These are phyloP conservation scores for Durio zibethinus DNA, from an alignment of 345 rosid genomes.

Conservation along the genomic window DNA sequence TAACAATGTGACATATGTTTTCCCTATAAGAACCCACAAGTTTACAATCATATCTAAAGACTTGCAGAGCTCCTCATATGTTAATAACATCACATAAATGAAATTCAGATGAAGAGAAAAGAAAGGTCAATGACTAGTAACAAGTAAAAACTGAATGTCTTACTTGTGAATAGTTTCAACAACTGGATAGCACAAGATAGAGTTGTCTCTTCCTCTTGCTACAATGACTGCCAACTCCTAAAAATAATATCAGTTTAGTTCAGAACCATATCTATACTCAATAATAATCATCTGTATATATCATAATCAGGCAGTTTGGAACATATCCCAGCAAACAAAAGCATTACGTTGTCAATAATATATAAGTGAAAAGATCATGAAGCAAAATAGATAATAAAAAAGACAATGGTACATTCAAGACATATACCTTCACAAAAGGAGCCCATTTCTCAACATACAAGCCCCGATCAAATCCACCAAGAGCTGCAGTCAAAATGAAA, in stretches of 20 bases:
- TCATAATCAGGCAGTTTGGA: conserved; percentile 2
- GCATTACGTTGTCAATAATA: background rate
- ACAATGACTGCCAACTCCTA: conserved; percentile 93
- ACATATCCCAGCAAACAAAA: background rate
- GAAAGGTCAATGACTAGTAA: background rate
- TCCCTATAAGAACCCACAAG: conserved; percentile 48
- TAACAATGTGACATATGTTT: conserved; percentile 93
- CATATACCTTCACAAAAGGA: conserved; percentile 68
- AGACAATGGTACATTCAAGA: conserved; percentile 11
- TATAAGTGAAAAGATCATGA: background rate
- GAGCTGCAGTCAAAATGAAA: conserved; percentile 43
- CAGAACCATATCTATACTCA: background rate
- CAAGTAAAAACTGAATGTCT: conserved; percentile 13
- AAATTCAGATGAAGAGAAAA: conserved; percentile 5
- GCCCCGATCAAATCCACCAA: conserved; percentile 78
- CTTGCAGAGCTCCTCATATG: background rate
- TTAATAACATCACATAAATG: background rate
- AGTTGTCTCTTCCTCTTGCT: conserved; percentile 84
- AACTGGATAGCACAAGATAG: conserved; percentile 80
- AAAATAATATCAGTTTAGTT: background rate
- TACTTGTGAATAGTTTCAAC: conserved; percentile 97
- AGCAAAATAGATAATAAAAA: background rate
- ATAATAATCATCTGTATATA: background rate
- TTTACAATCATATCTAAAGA: conserved; percentile 4
- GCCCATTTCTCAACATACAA: conserved; percentile 97